Evolutionary conservation across 345 rosid species (phyloP).

Genomic region (Hypericum perforatum): DNA sequence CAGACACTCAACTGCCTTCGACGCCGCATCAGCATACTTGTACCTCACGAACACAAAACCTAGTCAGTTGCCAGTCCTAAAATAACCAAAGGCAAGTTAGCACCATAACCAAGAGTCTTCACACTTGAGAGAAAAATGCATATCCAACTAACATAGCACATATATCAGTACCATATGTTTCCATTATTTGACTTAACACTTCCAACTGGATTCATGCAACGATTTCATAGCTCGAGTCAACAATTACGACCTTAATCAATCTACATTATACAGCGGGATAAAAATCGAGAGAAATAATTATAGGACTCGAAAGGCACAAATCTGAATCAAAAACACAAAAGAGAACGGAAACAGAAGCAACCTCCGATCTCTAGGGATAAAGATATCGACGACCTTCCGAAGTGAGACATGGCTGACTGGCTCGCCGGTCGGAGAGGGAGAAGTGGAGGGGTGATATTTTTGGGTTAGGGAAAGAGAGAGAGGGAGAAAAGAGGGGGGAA

Average conservation of each 20-base stretch:
- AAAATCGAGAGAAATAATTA: not conserved
- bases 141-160: too few species aligned
- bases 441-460: not conserved
- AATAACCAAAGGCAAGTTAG: not conserved
- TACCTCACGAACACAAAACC: constrained; percentile 63
- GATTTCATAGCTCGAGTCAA: too few species aligned
- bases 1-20: constrained; percentile 58
- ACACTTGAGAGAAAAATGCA: not conserved
- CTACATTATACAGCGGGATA: too few species aligned
- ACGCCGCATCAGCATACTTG: constrained; percentile 58
- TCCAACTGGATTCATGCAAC: too few species aligned
- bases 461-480: constrained; percentile 6
- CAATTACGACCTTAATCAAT: too few species aligned
- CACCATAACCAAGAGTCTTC: not conserved
- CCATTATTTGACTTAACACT: too few species aligned
- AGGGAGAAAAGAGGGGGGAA: too few species aligned
- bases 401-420: constrained; percentile 38
- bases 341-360: constrained; percentile 1
- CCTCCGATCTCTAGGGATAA: constrained; percentile 86
- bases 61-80: constrained; percentile 56
- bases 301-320: not conserved
- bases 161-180: too few species aligned
- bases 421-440: not conserved
- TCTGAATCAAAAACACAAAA: not conserved
- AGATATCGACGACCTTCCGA: constrained; percentile 38